Base-by-base conservation (phyloP, 805 yeast genomes). In the Hanseniaspora jakobsenii region DNA sequence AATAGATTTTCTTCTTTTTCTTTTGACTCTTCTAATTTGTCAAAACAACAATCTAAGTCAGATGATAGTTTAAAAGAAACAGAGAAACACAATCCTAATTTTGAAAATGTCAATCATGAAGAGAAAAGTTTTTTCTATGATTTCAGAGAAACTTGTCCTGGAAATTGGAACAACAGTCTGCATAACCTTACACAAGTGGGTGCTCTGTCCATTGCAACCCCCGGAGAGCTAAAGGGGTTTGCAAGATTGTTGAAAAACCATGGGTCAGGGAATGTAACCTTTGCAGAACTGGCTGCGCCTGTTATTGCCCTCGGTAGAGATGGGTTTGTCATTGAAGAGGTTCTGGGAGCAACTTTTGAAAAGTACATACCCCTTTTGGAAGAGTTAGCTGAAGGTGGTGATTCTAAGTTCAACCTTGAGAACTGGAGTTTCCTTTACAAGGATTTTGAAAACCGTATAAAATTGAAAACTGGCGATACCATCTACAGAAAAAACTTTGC, bases 161-260 rank as follows among this genome's bases (percentile, higher is more conserved):
- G 56, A 2, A 54, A 41, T 1, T 73, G 91, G 3, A 64, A 65
- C 52, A 72, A 73, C 50, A 66, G 77, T 51, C 85, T 87, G 94
- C 86, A 72, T 9, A 46, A 60, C 26, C 59, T 70, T 12, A 71
- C 93, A 0, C 72, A 73, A 51, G 62, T 77, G 16, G 96, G 95
- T 3, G 98, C 96, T 0, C 63, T 85, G n/a, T 84, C 95, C 0
- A 75, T 78, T 8, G 97, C 76, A 1, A 74, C 81, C 16, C 98
- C 98, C 0, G 98, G 98, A 9, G 97, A 89, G 58, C 54, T 89
- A 38, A 77, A 77, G 48, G 98, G 96, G 0, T 64, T 86, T n/a
- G 75, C 80, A 53, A 71, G 67, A 34, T 63, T 89, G 31, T 74
- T 63, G 59, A 51, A 60, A 24, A 50, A 59, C 12, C 89, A 78